phyloP scores from a whole-genome alignment of 2,329 filamentous ascomycete species.

The Cytospora mali region DNA sequence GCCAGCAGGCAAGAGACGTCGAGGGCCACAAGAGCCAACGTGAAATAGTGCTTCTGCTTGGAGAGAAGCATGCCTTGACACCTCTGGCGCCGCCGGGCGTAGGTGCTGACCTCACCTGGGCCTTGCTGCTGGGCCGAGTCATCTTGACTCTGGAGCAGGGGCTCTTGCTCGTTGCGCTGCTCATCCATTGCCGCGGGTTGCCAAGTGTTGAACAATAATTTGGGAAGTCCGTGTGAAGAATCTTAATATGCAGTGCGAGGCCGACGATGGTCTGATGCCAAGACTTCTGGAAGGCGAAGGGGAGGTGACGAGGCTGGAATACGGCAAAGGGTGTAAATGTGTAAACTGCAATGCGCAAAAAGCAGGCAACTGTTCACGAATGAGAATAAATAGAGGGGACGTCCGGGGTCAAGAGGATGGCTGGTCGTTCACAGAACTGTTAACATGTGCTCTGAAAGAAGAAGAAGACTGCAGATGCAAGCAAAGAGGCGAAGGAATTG shows the following conservation, averaged over 20 bases:
- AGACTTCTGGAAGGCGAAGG: not conserved
- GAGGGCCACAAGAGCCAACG: slow-evolving; percentile 48
- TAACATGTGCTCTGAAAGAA: not conserved
- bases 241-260: not conserved
- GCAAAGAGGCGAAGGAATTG: not conserved
- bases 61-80: slow-evolving; percentile 29
- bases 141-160: slow-evolving; percentile 17
- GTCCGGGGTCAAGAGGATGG: not conserved
- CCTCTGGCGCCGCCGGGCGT: slow-evolving; percentile 9
- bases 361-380: not conserved
- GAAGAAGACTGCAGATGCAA: not conserved
- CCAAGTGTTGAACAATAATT: not conserved
- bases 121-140: slow-evolving; percentile 3
- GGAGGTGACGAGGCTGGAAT: slow-evolving; percentile 1
- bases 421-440: not conserved
- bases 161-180: slow-evolving; percentile 23
- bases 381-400: not conserved
- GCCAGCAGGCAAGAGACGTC: slow-evolving; percentile 49
- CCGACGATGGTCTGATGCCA: slow-evolving; percentile 11
- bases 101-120: slow-evolving; percentile 13
- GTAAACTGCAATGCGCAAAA: not conserved
- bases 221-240: not conserved
- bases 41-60: slow-evolving; percentile 47
- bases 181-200: slow-evolving; percentile 15
- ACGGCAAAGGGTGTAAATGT: not conserved